A percentile compares a stretch with the other conserved stretches of the same genome.
These are phyloP conservation scores for Podospora pseudoanserina DNA, from an alignment of 495 filamentous ascomycete genomes.

Conservation along the genomic window DNA sequence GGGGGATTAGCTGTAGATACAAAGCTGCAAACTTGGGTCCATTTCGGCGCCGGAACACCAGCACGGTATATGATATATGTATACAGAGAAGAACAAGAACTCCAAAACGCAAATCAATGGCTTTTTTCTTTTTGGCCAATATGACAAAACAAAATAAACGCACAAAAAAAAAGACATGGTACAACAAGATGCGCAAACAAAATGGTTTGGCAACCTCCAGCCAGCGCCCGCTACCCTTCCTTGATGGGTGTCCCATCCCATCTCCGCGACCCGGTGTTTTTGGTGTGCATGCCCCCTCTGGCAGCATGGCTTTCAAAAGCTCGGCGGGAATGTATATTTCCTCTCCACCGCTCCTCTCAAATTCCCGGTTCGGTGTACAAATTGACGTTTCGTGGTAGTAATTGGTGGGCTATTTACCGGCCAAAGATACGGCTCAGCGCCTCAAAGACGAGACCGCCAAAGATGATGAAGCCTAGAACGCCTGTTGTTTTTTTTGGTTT, in stretches of 20 bases:
- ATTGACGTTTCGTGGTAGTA: no score
- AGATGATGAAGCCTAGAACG: slow-evolving; percentile 75
- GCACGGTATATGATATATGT: background rate
- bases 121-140: background rate
- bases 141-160: background rate
- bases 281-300: no score
- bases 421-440: slow-evolving; percentile 73
- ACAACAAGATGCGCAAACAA: background rate
- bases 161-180: background rate
- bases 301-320: no score
- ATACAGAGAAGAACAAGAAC: background rate
- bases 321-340: slow-evolving; percentile 1
- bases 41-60: background rate
- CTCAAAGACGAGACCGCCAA: slow-evolving; percentile 82
- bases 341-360: no score
- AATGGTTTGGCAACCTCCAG: background rate
- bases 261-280: background rate
- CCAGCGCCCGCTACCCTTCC: background rate
- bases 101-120: background rate
- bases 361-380: no score
- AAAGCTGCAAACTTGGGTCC: background rate
- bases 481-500: slow-evolving; percentile 45
- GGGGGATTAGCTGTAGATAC: background rate
- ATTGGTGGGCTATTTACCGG: slow-evolving; percentile 20
- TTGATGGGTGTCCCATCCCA: background rate